Conservation (phyloP, 2,329 filamentous ascomycete species). For the Dactylellina sp. region DNA sequence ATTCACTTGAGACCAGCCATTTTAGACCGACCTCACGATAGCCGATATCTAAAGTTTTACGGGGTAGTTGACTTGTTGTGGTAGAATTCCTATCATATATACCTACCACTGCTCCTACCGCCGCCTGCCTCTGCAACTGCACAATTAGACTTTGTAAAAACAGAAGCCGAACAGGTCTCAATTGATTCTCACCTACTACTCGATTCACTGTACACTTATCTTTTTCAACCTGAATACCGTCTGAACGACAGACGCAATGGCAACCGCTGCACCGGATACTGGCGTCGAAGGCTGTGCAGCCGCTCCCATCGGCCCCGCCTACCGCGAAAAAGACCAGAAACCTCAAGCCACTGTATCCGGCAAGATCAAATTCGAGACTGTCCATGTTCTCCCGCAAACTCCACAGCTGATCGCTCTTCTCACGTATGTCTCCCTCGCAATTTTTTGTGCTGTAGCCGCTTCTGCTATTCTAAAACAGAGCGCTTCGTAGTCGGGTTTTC, state of each 20-base stretch:
- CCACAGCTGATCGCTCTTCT: conserved; percentile 96
- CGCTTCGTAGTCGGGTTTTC: background rate
- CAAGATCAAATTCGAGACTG: conserved; percentile 82
- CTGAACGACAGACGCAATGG: conserved; percentile 43
- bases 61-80: no score
- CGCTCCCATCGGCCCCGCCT: conserved; percentile 60
- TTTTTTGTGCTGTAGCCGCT: background rate
- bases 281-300: conserved; percentile 53
- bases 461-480: conserved; percentile 5
- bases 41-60: conserved; percentile 30
- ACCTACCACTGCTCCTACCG: no score
- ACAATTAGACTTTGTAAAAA: no score
- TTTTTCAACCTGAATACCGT: no score
- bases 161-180: no score
- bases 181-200: no score
- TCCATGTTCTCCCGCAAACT: conserved; percentile 89
- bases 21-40: conserved; percentile 25
- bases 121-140: no score
- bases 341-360: conserved; percentile 74
- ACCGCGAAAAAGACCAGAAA: conserved; percentile 59
- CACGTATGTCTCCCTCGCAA: conserved; percentile 78
- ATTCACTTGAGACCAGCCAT: conserved; percentile 30
- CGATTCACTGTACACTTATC: no score
- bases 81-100: no score
- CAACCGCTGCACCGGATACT: conserved; percentile 43